Base-by-base conservation (phyloP, 352 stramenopile species). In the Elongisporangium senticosum region DNA sequence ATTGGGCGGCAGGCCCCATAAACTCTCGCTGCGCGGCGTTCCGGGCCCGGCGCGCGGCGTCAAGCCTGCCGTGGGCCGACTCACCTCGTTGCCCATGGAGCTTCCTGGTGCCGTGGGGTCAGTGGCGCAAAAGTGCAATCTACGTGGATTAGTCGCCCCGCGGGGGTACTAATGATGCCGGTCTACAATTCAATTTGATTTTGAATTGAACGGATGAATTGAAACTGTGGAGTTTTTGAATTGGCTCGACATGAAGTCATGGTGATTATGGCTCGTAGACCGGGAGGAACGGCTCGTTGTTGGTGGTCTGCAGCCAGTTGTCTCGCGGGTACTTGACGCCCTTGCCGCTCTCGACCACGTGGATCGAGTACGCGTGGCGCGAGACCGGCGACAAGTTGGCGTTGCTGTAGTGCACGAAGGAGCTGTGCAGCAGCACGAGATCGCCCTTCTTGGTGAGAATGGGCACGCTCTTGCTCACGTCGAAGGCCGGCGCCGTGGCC, bases 321-420 rank as follows among this genome's bases (percentile, higher is more conserved):
- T 88, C 80, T 13, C 67, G 64, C 3, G 89, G 89, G 71, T 97
- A 98, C 20, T 56, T 39, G 23, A 89, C 87, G 17, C 86, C 69
- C 23, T 89, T 70, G 33, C 33, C 33, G 39, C 91, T 96, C 72
- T 99, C 95, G 23, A 99, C 83, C 17, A 98, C 77, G 72, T 99
- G 96, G 43, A 99, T 82, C 63, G 97, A 93, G 81, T 98, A 99
- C 21, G 96, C 96, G 71, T 98, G 96, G 55, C 96, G 83, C 61
- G 86, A 95, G 43, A 77, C 65, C 1, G 73, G 50, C 20, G 89
- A 98, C 50, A 64, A 81, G 66, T 99, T 99, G n/a, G 92, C 87
- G 20, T 98, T 83, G 56, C 87, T 97, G 55, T 95, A 94, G 83
- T 99, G 96, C 71, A 98, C 96, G 37, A 99, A 90, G 19, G 88